Evolutionary conservation across 805 yeast species (phyloP), one percentile per base, ranked within the genome.

Genomic region (Pichia membranifaciens): DNA sequence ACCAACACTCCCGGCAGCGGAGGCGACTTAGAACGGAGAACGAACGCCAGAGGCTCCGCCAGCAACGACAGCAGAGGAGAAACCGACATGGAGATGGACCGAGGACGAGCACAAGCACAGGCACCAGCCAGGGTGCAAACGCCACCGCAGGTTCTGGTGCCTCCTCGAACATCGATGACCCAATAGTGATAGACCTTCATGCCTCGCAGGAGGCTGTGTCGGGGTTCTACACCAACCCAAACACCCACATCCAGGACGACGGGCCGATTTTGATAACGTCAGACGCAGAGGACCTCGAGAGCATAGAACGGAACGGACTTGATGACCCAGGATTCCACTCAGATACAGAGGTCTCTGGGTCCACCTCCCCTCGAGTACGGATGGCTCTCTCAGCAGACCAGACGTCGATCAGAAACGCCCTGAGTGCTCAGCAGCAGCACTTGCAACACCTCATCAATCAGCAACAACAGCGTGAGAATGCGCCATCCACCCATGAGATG

Each of bases 261-360:
- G 52, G n/a, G 52, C 60, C 60, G 3, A 58, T 58, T 29, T 41
- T 58, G 29, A 51, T 58, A 25, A 46, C 51, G 4, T 57, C 60
- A 0, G 60, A 58, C 43, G 52, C 43, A 36, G 49, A 45, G 31
- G 49, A 45, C 41, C 9, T 37, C 6, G 36, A 41, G 6, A 33
- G 31, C 21, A 38, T 31, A 10, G 39, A 18, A 35, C 29, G 29
- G 10, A 25, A 7, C 29, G 10, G 29, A 8, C 7, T 25, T 8
- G 29, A 10, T 7, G 29, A 25, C 10, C 29, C 10, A 8, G 29
- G 42, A 4, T 21, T 13, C 6, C 17, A 37, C 23, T 47, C 50
- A 5, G 50, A 47, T 3, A 29, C 23, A 3, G 46, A 39, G 15
- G 29, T 37, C 21, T 32, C 38, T 5, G 47, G 43, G 8, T 31